Conservation (phyloP, 106 monocot genomes). For the Allium fistulosum region DNA sequence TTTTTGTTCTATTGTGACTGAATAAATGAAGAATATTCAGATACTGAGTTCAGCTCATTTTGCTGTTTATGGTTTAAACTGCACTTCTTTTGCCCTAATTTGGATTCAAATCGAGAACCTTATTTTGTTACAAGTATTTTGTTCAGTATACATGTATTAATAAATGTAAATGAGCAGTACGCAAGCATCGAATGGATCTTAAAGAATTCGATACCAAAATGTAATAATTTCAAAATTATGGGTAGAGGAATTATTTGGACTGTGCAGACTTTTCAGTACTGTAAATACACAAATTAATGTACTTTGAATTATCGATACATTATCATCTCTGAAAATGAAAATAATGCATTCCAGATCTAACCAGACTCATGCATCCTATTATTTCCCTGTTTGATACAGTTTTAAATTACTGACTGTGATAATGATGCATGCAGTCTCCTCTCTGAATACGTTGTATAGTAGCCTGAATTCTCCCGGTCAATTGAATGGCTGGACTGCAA, state of each 20-base stretch:
- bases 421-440: slow-evolving; percentile 25
- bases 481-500: slow-evolving; percentile 32
- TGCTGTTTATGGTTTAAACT: not conserved
- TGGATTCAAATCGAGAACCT: not conserved
- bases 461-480: slow-evolving; percentile 28
- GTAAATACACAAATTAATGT: not conserved
- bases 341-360: not conserved
- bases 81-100: not conserved
- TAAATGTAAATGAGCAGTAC: too few species aligned
- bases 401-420: not conserved
- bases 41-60: slow-evolving; percentile 2
- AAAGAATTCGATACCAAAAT: not conserved
- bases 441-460: slow-evolving; percentile 32
- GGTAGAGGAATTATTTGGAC: not conserved
- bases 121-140: not conserved
- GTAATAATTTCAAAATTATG: not conserved
- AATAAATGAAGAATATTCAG: not conserved
- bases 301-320: not conserved
- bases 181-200: too few species aligned
- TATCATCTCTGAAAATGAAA: not conserved
- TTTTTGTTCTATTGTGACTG: not conserved
- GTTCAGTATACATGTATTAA: not conserved
- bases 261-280: not conserved
- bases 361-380: too few species aligned
- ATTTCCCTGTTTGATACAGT: too few species aligned